A percentile compares a stretch with the other conserved stretches of the same genome.
These are phyloP conservation scores for Oldenlandia corymbosa DNA, from an alignment of 257 asterid genomes.

Conservation along the genomic window DNA sequence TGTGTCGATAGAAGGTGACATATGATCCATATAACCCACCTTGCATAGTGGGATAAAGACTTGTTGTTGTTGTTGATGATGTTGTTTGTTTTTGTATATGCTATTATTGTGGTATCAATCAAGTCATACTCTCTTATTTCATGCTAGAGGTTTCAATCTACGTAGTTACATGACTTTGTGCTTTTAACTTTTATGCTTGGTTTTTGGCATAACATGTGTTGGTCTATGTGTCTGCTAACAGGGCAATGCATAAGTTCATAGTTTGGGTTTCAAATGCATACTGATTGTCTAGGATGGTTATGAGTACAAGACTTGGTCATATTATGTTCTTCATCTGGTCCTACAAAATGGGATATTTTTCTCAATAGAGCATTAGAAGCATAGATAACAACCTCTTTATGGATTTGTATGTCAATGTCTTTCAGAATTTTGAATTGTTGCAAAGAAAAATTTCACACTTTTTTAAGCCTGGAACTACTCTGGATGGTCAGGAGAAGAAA, in stretches of 20 bases:
- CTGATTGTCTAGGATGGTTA: neutral
- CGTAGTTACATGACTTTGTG: neutral
- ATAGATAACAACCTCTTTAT: neutral
- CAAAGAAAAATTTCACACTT: neutral
- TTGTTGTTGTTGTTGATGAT: too few species aligned
- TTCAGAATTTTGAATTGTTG: neutral
- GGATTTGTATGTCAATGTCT: neutral
- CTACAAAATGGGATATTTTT: neutral
- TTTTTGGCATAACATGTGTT: too few species aligned
- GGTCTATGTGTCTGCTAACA: neutral
- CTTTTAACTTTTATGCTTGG: neutral
- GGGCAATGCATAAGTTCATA: neutral
- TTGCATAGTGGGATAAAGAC: too few species aligned
- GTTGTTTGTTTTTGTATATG: too few species aligned
- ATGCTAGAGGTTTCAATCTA: neutral
- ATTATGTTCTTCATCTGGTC: neutral
- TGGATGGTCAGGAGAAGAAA: neutral
- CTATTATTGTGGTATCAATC: too few species aligned
- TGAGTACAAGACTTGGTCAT: neutral
- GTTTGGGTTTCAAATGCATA: neutral
- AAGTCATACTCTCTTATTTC: neutral
- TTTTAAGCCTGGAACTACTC: neutral
- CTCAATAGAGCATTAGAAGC: neutral
- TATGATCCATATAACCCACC: too few species aligned
- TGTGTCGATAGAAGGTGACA: too few species aligned